These are phyloP conservation scores for Phoma sp. DNA, from an alignment of 2,329 filamentous ascomycete genomes.

Conservation along the genomic window DNA sequence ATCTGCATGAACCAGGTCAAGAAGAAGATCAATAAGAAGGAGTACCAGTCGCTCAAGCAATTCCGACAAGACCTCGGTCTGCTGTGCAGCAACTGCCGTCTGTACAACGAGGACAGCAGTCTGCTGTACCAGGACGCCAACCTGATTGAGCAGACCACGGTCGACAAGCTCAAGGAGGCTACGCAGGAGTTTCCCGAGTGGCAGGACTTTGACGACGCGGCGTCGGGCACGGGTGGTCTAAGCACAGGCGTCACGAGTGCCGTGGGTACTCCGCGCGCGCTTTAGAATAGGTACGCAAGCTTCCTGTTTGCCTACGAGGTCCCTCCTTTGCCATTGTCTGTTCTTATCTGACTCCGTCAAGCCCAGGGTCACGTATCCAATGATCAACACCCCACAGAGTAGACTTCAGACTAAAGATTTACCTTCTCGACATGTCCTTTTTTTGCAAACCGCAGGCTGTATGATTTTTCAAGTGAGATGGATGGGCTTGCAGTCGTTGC, in stretches of 20 bases:
- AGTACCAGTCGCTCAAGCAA: slow-evolving; percentile 82
- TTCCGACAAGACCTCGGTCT: slow-evolving; percentile 82
- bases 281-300: slow-evolving; percentile 14
- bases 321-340: no score
- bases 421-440: slow-evolving; percentile 27
- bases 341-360: not conserved
- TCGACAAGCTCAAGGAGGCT: slow-evolving; percentile 61
- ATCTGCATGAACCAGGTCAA: slow-evolving; percentile 97
- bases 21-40: slow-evolving; percentile 93
- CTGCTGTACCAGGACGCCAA: slow-evolving; percentile 91
- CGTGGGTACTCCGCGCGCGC: slow-evolving; percentile 41
- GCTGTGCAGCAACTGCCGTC: slow-evolving; percentile 89
- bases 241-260: slow-evolving; percentile 42
- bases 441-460: not conserved
- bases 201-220: slow-evolving; percentile 62
- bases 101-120: slow-evolving; percentile 96
- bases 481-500: no score
- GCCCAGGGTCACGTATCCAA: not conserved
- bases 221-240: slow-evolving; percentile 57
- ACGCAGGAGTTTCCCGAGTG: slow-evolving; percentile 63
- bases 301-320: not conserved
- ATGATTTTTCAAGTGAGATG: not conserved
- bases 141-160: slow-evolving; percentile 73
- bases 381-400: not conserved
- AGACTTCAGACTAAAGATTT: slow-evolving; percentile 3